A percentile compares a stretch with the other conserved stretches of the same genome.
These are phyloP conservation scores for Candida verbasci DNA, from an alignment of 805 yeast species.

Conservation along the genomic window DNA sequence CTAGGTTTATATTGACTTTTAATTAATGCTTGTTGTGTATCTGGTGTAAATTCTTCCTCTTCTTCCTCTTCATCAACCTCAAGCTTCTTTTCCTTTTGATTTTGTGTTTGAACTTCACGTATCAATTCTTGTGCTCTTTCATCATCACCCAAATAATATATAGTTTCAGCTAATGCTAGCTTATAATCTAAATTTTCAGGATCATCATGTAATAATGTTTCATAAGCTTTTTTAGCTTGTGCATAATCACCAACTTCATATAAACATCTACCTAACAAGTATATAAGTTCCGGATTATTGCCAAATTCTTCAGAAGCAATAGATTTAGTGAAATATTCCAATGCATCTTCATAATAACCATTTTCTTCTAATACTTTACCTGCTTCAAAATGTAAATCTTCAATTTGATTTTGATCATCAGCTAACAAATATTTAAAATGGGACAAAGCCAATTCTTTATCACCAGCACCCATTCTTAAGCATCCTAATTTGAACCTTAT, in stretches of 20 bases:
- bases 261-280: constrained; percentile 71
- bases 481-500: constrained; percentile 78
- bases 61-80: constrained; percentile 3
- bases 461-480: constrained; percentile 61
- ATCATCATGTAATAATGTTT: constrained; percentile 47
- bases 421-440: constrained; percentile 63
- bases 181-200: constrained; percentile 69
- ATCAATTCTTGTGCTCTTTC: constrained; percentile 53
- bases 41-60: constrained; percentile 9
- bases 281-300: constrained; percentile 44
- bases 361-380: constrained; percentile 69
- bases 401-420: constrained; percentile 54
- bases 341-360: constrained; percentile 72
- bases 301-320: constrained; percentile 50
- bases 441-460: constrained; percentile 62
- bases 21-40: constrained; percentile 12
- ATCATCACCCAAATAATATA: constrained; percentile 59
- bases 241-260: constrained; percentile 66
- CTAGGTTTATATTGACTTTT: constrained; percentile 11
- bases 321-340: constrained; percentile 58
- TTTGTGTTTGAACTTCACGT: constrained; percentile 42
- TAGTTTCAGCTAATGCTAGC: constrained; percentile 77
- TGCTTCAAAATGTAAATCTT: constrained; percentile 73
- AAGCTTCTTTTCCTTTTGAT: background rate
- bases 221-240: constrained; percentile 59